Evolutionary conservation across 352 stramenopile genomes (phyloP).

Genomic region (Phytophthora boehmeriae): DNA sequence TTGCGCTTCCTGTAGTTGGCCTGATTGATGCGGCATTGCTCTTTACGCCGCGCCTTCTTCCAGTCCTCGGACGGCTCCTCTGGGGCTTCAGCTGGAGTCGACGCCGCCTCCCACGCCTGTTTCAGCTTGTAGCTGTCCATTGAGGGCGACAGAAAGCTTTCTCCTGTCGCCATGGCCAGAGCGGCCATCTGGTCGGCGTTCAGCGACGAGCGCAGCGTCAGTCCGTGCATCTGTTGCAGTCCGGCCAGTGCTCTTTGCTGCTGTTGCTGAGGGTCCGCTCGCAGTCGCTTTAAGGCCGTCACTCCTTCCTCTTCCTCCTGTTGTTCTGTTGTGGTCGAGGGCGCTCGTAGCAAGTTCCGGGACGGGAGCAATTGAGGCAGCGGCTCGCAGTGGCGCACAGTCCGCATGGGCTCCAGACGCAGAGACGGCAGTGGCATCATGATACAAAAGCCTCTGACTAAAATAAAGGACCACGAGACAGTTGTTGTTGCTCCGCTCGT

Average conservation of each 20-base stretch:
- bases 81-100: background rate
- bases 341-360: background rate
- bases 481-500: background rate
- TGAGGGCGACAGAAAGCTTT: background rate
- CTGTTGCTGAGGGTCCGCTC: background rate
- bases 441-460: too few species aligned
- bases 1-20: conserved; percentile 66
- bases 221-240: background rate
- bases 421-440: conserved; percentile 29
- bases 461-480: background rate
- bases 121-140: conserved; percentile 5
- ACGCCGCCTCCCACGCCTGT: background rate
- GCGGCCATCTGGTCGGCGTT: conserved; percentile 26
- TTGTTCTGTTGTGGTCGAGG: background rate
- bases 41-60: conserved; percentile 56
- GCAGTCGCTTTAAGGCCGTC: conserved; percentile 15
- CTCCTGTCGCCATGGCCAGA: conserved; percentile 29
- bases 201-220: conserved; percentile 19
- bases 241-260: background rate
- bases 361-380: conserved; percentile 8
- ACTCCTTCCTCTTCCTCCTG: background rate
- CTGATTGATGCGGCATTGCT: conserved; percentile 69
- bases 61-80: conserved; percentile 18
- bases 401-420: conserved; percentile 15
- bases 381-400: background rate